phyloP scores from a whole-genome alignment of 441 rosid species.

The Corymbia calophylla region DNA sequence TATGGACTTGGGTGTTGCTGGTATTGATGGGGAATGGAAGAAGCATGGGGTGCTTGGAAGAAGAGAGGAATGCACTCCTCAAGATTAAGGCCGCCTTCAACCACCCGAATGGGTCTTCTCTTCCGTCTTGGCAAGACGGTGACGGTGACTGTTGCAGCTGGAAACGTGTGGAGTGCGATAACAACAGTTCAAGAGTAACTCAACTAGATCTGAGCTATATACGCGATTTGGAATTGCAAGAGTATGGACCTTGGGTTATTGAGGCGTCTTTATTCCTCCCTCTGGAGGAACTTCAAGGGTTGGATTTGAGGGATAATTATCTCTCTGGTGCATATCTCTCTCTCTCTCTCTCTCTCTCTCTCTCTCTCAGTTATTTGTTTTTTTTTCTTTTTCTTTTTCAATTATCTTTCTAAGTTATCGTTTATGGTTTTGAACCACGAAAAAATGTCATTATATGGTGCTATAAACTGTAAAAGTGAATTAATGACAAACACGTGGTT shows the following conservation, averaged over 20 bases:
- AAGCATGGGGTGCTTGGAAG: background rate
- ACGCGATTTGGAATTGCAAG: background rate
- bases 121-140: rapidly evolving
- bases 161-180: background rate
- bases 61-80: background rate
- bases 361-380: background rate
- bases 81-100: background rate
- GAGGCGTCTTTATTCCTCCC: background rate
- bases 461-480: background rate
- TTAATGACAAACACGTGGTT: background rate
- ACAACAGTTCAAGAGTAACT: background rate
- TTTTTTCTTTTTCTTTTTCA: background rate
- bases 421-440: background rate
- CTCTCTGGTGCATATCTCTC: background rate
- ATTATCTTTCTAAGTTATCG: background rate
- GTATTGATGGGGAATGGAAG: background rate
- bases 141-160: background rate
- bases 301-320: rapidly evolving
- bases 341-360: background rate
- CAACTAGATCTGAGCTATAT: background rate
- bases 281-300: background rate
- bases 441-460: background rate
- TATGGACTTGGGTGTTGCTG: background rate
- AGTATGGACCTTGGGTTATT: background rate
- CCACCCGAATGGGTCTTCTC: background rate